Base-by-base conservation (phyloP, 2,329 filamentous ascomycete species). In the Neopestalotiopsis sp. region DNA sequence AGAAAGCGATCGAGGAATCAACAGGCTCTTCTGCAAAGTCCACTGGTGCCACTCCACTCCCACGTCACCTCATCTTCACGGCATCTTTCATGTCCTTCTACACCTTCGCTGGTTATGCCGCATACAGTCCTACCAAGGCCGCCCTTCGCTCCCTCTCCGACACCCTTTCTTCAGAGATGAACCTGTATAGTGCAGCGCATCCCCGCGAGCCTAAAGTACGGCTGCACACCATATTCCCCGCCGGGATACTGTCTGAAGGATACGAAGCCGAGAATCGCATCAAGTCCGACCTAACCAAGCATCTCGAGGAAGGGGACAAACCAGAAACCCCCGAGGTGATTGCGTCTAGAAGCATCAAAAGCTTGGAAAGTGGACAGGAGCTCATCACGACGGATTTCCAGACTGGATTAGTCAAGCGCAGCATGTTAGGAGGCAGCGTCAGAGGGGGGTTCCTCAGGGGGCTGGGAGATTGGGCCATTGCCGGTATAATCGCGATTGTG, bases 61-160 rank as follows among this genome's bases (percentile, higher is more conserved):
- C 76, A 1, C 83, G 90, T 13, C 91, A 93, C 72, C 84, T 94
- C 71, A 88, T 94, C 71, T 90, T 93, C 75, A 93, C 91, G 0
- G 88, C 87, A 6, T 92, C 90, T 1, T 83, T 86, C 4, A 79
- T 87, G n/a, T 87, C 88, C 0, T 90, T 92, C 73, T 84, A 87
- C 61, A 86, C 88, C 12, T 78, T 93, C 17, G 85, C 89, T 9
- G 91, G 91, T 34, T 94, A 92, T 74, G 80, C 83, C 0, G 85
- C 90, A 0, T 94, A 94, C 76, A 84, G 87, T 0, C 90, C 91
- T 4, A 82, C 88, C 30, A 93, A 94, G 79, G 87, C 90, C 2
- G 91, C 91, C 14, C 84, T 93, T 70, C 87, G 90, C 45, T 86
- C 87, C 14, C 82, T 94, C 2, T 87, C 88, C 32, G 91, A 94